phyloP scores from a whole-genome alignment of 768 basidiomycete genomes.

The Leucogyrophana mollusca region DNA sequence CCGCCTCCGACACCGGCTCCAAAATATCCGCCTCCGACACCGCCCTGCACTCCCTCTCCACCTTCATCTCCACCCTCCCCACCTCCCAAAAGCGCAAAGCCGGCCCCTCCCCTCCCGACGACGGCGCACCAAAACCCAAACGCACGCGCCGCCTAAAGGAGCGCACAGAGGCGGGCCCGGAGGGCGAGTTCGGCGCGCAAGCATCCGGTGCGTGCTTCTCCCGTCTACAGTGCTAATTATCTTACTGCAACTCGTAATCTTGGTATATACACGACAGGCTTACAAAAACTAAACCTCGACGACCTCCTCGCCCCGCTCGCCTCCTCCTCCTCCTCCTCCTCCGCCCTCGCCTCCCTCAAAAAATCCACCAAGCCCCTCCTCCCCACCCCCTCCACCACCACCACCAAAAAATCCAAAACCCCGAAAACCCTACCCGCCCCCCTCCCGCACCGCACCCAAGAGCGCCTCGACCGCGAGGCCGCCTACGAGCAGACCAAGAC shows the following conservation, averaged over 20 bases:
- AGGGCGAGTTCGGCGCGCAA: conserved; percentile 75
- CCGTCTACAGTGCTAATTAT: background rate
- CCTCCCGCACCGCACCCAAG: conserved; percentile 82
- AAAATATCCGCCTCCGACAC: conserved; percentile 48
- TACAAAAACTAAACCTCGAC: conserved; percentile 57
- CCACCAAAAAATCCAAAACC: conserved; percentile 50
- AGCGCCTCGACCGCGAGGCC: conserved; percentile 88
- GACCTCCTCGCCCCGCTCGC: conserved; percentile 77
- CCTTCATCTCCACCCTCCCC: conserved; percentile 70
- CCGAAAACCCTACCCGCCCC: conserved; percentile 78
- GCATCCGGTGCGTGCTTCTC: conserved; percentile 39
- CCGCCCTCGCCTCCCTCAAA: conserved; percentile 60
- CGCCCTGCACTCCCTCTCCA: conserved; percentile 67
- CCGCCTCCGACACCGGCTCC: conserved; percentile 47
- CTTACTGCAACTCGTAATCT: too few relatives aligned
- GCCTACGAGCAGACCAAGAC: conserved; percentile 92
- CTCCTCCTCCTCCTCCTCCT: conserved; percentile 44
- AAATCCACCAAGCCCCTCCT: conserved; percentile 63
- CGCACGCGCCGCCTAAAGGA: conserved; percentile 53
- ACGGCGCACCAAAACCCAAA: conserved; percentile 11
- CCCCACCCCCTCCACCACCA: conserved; percentile 8
- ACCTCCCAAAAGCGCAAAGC: conserved; percentile 60
- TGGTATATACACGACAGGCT: conserved; percentile 36
- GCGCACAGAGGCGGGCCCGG: conserved; percentile 74
- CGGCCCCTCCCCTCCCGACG: conserved; percentile 28